Base-by-base conservation (phyloP, 352 stramenopile genomes). In the Phytophthora multivora region DNA sequence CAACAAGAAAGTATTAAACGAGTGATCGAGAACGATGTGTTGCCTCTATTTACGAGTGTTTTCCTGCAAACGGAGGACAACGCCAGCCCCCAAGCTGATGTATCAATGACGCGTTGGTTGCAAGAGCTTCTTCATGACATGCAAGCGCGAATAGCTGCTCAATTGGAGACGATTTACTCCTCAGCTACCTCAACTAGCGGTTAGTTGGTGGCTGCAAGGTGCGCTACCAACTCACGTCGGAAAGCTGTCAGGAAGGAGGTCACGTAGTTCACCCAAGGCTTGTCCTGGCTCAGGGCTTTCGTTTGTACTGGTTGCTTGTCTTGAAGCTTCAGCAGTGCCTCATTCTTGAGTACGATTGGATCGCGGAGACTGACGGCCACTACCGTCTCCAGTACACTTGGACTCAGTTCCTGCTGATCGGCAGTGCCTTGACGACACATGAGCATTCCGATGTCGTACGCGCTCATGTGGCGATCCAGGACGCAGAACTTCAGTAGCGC, bases 61-160 rank as follows among this genome's bases (percentile, higher is more conserved):
- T 75, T 90, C 48, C 39, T 79, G 30, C 58, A 87, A 75, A 30
- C 49, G 30, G 70, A 81, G 33, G 63, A 73, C 2, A 39, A 73
- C 33, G 51, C 63, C 7, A 75, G 72, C 5, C 54, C 51, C 21
- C n/a, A 60, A 31, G 52, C 46, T 10, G 28, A 55, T 31, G 64
- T 89, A 40, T 77, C 45, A 2, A 69, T 69, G 57, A 66, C 35
- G 45, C 57, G 55, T 12, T 95, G 83, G 86, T 43, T 95, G 30
- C 71, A 82, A 51, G 71, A 76, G 4, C 39, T 95, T 40, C 61
- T 95, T 25, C 58, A 78, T 16, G 77, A 87, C 23, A 92, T 95
- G 83, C 83, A 93, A 72, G 59, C 57, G 23, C 80, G 74, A 48
- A 87, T 95, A 43, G 69, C 84, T 33, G 64, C 59, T 55, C 83